Evolutionary conservation across 2,329 filamentous ascomycete species (phyloP).

Genomic region (Cercospora sesami): DNA sequence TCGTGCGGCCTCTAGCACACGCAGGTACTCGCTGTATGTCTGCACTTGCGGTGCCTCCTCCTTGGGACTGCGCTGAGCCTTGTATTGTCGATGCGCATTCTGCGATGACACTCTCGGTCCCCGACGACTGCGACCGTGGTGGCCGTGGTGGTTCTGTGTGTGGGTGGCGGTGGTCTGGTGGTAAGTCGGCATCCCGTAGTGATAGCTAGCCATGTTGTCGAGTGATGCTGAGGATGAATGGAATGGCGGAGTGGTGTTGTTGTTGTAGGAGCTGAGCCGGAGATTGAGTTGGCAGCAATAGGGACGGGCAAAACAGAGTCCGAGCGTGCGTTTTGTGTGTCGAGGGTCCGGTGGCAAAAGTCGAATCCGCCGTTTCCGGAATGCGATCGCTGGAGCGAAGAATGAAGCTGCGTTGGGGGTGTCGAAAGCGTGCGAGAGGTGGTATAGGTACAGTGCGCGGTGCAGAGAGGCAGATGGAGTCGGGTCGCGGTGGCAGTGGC

Average conservation of each 20-base stretch:
- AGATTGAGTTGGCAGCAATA: constrained; percentile 1
- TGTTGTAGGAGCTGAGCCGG: constrained; percentile 10
- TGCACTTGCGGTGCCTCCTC: constrained; percentile 82
- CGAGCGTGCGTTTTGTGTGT: constrained; percentile 1
- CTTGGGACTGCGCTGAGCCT: constrained; percentile 80
- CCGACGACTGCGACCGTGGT: constrained; percentile 83
- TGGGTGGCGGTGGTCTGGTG: constrained; percentile 54
- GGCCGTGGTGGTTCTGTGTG: constrained; percentile 64
- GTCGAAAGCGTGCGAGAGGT: background rate
- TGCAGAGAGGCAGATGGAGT: background rate
- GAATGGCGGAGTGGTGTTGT: background rate
- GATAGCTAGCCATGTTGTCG: constrained; percentile 51
- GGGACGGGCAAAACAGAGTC: constrained; percentile 6
- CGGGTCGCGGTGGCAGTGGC: background rate
- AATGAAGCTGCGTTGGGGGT: background rate
- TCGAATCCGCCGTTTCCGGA: background rate
- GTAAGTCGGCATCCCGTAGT: constrained; percentile 51
- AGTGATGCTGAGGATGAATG: constrained; percentile 13
- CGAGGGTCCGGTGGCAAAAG: constrained; percentile 10
- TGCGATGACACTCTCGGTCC: constrained; percentile 79
- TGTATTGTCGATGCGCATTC: constrained; percentile 76
- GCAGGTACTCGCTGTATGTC: constrained; percentile 74
- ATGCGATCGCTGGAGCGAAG: constrained; percentile 6
- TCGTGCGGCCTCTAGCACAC: constrained; percentile 83
- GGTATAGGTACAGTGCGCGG: background rate